Evolutionary conservation across 2,329 filamentous ascomycete genomes (phyloP), one percentile per base, ranked within the genome.

Genomic region (Talaromyces sp.): DNA sequence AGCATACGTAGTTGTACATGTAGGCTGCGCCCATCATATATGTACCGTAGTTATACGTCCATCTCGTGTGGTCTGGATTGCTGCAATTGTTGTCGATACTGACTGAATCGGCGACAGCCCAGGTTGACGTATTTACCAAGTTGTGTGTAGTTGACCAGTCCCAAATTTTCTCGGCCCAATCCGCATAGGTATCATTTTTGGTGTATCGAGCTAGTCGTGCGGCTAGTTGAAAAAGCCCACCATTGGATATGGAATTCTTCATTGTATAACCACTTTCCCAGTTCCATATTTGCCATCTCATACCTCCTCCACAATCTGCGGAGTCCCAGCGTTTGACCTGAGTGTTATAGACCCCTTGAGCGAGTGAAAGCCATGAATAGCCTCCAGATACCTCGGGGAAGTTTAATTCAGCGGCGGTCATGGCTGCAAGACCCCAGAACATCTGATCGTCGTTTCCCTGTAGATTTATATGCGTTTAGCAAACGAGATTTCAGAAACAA

Each of bases 231-330:
- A 95, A 92, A 70, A 94, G 85, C 24, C 86, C 88, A 46, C 89
- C 90, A 72, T 94, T 94, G 62, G 87, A 87, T 66, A 92, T 85
- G 21, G 86, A 83, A 77, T 93, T 93, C 75, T 92, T 94, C 82
- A 95, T 94, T 68, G 85, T 82, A 72, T 92, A 87, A 12, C 91
- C 91, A 63, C 85, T 86, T 70, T 95, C 93, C 66, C 83, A 84
- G 1, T 81, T 76, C 72, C 88, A 92, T 66, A 96, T 91, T 77
- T 96, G 91, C 90, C 90, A 93, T 62, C 85, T 81, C 55, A 94
- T 76, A 6, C 91, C 91, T 63, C 91, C 91, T 27, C 80, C 81
- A 68, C 91, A 95, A 48, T 78, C 74, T 0, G 79, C 76, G 0
- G 77, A 81, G 70, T 92, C 86, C 91, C 91, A 94, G 52, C 91